Conservation (phyloP, 2,329 filamentous ascomycete species). For the Botrytis byssoidea region DNA sequence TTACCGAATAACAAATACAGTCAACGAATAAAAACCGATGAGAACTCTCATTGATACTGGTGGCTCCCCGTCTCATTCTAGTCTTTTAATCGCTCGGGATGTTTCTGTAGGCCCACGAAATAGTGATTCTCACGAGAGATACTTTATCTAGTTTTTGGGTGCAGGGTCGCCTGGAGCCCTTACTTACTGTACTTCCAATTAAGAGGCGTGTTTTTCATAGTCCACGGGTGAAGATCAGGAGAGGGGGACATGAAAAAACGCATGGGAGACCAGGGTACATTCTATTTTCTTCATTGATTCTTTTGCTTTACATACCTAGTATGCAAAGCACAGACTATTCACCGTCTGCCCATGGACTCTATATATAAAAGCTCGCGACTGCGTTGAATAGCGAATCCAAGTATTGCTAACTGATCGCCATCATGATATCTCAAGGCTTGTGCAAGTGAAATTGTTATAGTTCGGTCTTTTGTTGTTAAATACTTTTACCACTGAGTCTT, state of each 20-base stretch:
- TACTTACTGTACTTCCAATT: not conserved
- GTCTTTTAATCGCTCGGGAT: not conserved
- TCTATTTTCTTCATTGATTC: not conserved
- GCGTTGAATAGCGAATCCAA: not conserved
- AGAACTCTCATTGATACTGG: not conserved
- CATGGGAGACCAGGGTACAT: rapidly evolving
- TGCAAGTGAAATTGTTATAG: not conserved
- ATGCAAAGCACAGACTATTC: not conserved
- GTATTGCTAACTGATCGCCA: not conserved
- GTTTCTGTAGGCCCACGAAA: not conserved
- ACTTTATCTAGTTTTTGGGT: not conserved
- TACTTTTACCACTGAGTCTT: not conserved
- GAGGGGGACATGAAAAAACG: not conserved
- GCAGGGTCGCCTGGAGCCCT: not conserved
- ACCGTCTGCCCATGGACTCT: not conserved
- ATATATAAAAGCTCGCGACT: too few relatives aligned
- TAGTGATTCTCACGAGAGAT: not conserved
- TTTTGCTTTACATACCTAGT: too few relatives aligned
- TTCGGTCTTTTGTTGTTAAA: rapidly evolving
- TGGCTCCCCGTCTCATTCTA: too few relatives aligned
- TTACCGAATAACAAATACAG: not conserved
- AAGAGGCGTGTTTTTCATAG: not conserved
- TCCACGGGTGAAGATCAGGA: rapidly evolving
- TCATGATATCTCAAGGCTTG: not conserved
- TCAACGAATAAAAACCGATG: too few relatives aligned